These are phyloP conservation scores for Porcisia hertigi DNA, from an alignment of 208 protist species.

Conservation along the genomic window DNA sequence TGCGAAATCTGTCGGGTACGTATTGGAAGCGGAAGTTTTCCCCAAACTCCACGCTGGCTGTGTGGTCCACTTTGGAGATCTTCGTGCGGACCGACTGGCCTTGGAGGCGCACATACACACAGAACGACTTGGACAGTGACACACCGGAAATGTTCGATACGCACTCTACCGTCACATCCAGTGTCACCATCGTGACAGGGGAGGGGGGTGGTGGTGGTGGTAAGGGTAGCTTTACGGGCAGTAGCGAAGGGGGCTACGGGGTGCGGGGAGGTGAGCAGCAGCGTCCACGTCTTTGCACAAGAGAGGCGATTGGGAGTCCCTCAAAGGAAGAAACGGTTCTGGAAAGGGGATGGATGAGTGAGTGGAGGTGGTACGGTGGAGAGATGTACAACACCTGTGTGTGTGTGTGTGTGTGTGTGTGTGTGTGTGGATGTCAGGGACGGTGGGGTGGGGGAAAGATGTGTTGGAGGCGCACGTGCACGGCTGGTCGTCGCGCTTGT, in stretches of 20 bases:
- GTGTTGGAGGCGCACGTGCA: no score
- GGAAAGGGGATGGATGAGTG: not conserved
- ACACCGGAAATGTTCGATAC: slow-evolving; percentile 33
- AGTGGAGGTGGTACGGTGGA: not conserved
- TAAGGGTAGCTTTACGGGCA: not conserved
- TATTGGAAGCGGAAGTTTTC: slow-evolving; percentile 61
- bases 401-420: not conserved
- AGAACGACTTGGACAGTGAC: slow-evolving; percentile 40
- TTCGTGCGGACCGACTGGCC: slow-evolving; percentile 61
- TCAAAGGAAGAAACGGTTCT: not conserved
- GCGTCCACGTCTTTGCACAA: not conserved
- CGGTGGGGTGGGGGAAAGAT: not conserved
- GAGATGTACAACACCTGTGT: not conserved
- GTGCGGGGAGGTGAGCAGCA: not conserved
- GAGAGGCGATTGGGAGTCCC: not conserved
- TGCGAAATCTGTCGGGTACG: slow-evolving; percentile 8
- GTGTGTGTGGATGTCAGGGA: not conserved
- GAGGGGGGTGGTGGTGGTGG: not conserved
- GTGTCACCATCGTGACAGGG: slow-evolving; percentile 28
- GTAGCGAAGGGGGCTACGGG: not conserved
- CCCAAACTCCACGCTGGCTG: slow-evolving; percentile 30
- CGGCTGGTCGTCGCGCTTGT: no score
- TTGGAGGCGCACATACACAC: slow-evolving; percentile 57
- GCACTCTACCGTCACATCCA: slow-evolving; percentile 45
- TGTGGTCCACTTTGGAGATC: slow-evolving; percentile 6